Percentiles rank a stretch among this genome's conserved stretches.
These are phyloP conservation scores for Ceriops decandra DNA, from an alignment of 345 rosid species.

Conservation along the genomic window DNA sequence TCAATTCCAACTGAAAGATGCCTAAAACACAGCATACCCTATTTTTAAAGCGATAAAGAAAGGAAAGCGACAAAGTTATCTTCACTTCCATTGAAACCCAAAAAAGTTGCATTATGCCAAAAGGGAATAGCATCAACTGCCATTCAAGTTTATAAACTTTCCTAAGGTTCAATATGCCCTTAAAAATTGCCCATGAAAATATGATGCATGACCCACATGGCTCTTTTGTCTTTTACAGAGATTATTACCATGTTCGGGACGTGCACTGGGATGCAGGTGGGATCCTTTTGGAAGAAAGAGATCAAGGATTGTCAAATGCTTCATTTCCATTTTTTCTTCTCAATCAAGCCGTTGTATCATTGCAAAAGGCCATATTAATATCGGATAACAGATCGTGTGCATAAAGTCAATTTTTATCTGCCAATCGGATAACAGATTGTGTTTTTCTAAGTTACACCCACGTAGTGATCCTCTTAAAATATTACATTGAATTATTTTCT, in stretches of 20 bases:
- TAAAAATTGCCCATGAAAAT: not conserved
- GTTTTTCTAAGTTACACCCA: too few species aligned
- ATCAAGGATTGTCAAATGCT: not conserved
- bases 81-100: slow-evolving; percentile 39
- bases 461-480: too few species aligned
- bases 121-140: slow-evolving; percentile 19
- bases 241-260: not conserved
- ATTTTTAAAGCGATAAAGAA: not conserved
- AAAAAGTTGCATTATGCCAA: slow-evolving; percentile 22
- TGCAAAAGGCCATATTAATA: too few species aligned
- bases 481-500: too few species aligned
- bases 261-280: slow-evolving; percentile 12
- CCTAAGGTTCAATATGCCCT: not conserved
- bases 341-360: too few species aligned
- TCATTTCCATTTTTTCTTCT: not conserved
- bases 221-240: slow-evolving; percentile 18
- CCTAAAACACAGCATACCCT: not conserved
- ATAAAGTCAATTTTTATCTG: too few species aligned
- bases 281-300: slow-evolving; percentile 16
- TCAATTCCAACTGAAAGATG: slow-evolving; percentile 29
- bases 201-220: not conserved
- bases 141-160: slow-evolving; percentile 12
- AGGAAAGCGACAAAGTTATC: slow-evolving; percentile 32
- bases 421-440: too few species aligned
- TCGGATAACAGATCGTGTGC: too few species aligned